A percentile compares a stretch with the other conserved stretches of the same genome.
phyloP scores from a whole-genome alignment of 768 basidiomycete species.

The Strobilomyces echinocephalus region DNA sequence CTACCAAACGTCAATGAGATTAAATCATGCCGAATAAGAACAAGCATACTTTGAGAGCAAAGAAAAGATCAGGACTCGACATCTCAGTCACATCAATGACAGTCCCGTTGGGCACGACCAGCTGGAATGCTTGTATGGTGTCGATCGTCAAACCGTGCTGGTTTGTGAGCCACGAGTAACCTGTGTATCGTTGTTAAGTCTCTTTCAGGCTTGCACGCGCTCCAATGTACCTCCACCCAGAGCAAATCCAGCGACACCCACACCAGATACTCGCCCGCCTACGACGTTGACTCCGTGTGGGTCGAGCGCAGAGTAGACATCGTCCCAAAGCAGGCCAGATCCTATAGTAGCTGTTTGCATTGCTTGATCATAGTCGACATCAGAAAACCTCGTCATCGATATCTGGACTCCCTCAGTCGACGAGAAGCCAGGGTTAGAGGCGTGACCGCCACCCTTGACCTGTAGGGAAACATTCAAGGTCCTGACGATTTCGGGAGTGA shows the following conservation, averaged over 20 bases:
- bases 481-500: neutral
- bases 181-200: neutral
- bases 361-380: constrained; percentile 34
- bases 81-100: constrained; percentile 32
- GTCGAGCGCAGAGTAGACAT: constrained; percentile 49
- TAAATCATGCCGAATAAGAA: neutral
- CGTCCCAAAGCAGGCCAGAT: constrained; percentile 50
- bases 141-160: constrained; percentile 58
- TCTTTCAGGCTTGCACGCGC: neutral
- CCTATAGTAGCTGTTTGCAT: constrained; percentile 32
- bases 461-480: constrained; percentile 11
- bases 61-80: constrained; percentile 34
- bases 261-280: constrained; percentile 44
- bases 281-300: constrained; percentile 51
- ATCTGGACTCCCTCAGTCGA: too few species aligned
- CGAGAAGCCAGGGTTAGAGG: constrained; percentile 35
- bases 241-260: constrained; percentile 37
- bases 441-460: constrained; percentile 62
- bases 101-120: constrained; percentile 46
- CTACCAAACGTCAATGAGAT: constrained; percentile 24
- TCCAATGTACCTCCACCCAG: constrained; percentile 32
- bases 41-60: constrained; percentile 36
- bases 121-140: constrained; percentile 48
- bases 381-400: constrained; percentile 45
- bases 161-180: constrained; percentile 48